Evolutionary conservation across 257 asterid genomes (phyloP).

Genomic region (Fraxinus quadrangulata): DNA sequence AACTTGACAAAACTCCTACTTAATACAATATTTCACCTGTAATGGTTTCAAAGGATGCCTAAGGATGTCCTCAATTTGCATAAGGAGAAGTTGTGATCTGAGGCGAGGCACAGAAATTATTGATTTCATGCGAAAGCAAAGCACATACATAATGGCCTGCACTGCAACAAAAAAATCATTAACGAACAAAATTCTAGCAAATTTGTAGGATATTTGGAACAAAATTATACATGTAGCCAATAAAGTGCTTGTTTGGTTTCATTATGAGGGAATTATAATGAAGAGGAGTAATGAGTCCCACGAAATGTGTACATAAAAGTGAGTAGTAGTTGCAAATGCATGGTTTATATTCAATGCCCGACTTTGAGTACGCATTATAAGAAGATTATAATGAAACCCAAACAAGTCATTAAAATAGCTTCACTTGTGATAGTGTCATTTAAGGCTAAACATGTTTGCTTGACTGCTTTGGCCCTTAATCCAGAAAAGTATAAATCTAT

Average conservation of each 20-base stretch:
- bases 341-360: too few species aligned
- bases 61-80: conserved; percentile 67
- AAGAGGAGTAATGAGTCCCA: too few species aligned
- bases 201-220: neutral
- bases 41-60: conserved; percentile 65
- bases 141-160: conserved; percentile 90
- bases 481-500: neutral
- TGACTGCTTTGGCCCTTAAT: neutral
- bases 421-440: neutral
- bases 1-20: neutral
- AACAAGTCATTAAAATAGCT: neutral
- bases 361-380: too few species aligned
- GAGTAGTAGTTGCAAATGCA: too few species aligned
- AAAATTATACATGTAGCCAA: neutral
- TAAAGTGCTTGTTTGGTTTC: too few species aligned
- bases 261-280: too few species aligned
- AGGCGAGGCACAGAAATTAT: conserved; percentile 61
- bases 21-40: conserved; percentile 51
- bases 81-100: conserved; percentile 51
- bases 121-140: conserved; percentile 87
- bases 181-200: conserved; percentile 2
- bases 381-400: too few species aligned
- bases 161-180: conserved; percentile 26
- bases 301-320: too few species aligned
- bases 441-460: neutral